Percentiles rank a stretch among this genome's conserved stretches.
These are phyloP conservation scores for Candida sonorensis DNA, from an alignment of 805 yeast species.

Conservation along the genomic window DNA sequence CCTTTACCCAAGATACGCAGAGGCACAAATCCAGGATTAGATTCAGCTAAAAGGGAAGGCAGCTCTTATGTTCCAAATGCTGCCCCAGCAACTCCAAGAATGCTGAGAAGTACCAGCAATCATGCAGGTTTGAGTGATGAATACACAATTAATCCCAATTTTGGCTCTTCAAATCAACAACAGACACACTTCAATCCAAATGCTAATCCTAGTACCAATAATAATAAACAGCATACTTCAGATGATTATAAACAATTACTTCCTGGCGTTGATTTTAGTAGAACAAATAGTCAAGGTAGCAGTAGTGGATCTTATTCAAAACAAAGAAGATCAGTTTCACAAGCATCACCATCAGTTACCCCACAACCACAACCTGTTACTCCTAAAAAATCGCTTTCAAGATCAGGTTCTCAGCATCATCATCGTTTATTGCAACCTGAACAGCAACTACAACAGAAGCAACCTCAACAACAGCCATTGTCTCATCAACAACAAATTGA, in stretches of 20 bases:
- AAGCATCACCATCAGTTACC: constrained; percentile 15
- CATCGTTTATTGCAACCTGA: constrained; percentile 4
- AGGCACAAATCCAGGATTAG: constrained; percentile 13
- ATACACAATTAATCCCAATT: constrained; percentile 16
- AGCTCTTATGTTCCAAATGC: constrained; percentile 23
- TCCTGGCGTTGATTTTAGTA: constrained; percentile 22
- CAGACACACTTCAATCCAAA: too few relatives aligned
- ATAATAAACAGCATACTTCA: too few relatives aligned
- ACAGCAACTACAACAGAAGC: constrained; percentile 4
- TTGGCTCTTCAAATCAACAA: too few relatives aligned
- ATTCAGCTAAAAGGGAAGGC: constrained; percentile 12
- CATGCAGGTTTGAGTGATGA: constrained; percentile 20
- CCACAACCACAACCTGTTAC: constrained; percentile 2
- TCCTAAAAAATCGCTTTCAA: constrained; percentile 8
- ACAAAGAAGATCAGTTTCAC: constrained; percentile 5
- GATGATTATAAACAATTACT: constrained; percentile 10
- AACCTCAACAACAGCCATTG: constrained; percentile 4
- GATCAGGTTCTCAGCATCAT: constrained; percentile 6
- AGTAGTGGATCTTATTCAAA: constrained; percentile 5
- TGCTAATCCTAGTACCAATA: too few relatives aligned
- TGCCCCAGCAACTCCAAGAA: constrained; percentile 62
- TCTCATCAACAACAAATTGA: constrained; percentile 6
- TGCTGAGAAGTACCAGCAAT: constrained; percentile 51
- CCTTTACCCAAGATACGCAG: constrained; percentile 22
- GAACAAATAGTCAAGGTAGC: too few relatives aligned